phyloP scores from a whole-genome alignment of 2,329 filamentous ascomycete species.

The Claviceps arundinis region DNA sequence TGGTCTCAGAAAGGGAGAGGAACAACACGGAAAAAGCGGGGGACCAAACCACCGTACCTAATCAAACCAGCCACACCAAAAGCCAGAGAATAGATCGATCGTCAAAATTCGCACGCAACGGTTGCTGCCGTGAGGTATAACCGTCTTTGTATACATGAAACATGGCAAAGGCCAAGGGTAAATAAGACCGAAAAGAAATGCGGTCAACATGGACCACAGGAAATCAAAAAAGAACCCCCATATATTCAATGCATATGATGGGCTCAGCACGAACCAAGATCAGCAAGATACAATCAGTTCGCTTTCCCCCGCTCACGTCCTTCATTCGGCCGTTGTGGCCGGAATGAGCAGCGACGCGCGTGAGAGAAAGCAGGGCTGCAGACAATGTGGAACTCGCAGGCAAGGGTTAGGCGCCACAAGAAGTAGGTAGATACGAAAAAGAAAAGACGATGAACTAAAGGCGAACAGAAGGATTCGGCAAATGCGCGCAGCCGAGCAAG shows the following conservation, averaged over 20 bases:
- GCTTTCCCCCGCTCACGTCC: too few relatives aligned
- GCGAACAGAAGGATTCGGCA: background rate
- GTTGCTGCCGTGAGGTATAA: slow-evolving; percentile 26
- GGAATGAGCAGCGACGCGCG: too few relatives aligned
- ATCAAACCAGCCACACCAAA: background rate
- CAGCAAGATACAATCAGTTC: too few relatives aligned
- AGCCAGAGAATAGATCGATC: background rate
- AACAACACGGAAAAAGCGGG: background rate
- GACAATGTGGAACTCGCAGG: too few relatives aligned
- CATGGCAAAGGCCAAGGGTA: slow-evolving; percentile 1
- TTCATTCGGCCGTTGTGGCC: too few relatives aligned
- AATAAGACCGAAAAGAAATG: slow-evolving; percentile 1
- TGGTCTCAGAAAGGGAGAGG: background rate
- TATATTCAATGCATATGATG: too few relatives aligned
- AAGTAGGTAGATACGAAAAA: background rate
- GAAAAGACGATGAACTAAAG: background rate
- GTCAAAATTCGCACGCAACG: slow-evolving; percentile 13
- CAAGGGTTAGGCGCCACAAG: background rate
- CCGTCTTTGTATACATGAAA: slow-evolving; percentile 19
- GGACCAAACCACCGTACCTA: background rate
- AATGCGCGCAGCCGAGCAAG: background rate
- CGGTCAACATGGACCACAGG: slow-evolving; percentile 8
- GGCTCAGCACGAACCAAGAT: too few relatives aligned
- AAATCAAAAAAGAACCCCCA: background rate
- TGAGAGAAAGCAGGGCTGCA: too few relatives aligned